A percentile compares a stretch with the other conserved stretches of the same genome.
These are phyloP conservation scores for Picea abies DNA, from an alignment of 83 land plant genomes.

Conservation along the genomic window DNA sequence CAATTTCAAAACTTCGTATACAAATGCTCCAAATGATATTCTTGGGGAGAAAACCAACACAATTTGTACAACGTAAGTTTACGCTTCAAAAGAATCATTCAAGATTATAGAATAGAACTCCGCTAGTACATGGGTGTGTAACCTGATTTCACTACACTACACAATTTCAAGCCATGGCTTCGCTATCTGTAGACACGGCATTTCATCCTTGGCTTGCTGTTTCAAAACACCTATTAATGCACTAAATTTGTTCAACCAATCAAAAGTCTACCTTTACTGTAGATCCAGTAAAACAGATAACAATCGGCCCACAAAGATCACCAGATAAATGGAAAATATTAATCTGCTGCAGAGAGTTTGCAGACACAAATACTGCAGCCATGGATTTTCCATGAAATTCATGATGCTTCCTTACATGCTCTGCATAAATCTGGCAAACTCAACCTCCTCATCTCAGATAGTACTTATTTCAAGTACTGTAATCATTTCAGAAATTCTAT, in stretches of 20 bases:
- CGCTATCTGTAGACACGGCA: neutral
- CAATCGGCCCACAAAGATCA: constrained; percentile 8
- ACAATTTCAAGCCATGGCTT: neutral
- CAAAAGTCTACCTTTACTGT: neutral
- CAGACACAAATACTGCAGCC: constrained; percentile 11
- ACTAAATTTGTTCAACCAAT: constrained; percentile 3
- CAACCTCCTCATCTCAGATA: neutral
- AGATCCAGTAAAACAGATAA: neutral
- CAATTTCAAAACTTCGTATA: too few relatives aligned
- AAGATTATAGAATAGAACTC: neutral
- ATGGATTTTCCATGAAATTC: constrained; percentile 8
- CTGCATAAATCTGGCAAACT: neutral
- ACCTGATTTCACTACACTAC: neutral
- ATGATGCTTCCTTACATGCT: constrained; percentile 2
- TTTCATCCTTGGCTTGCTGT: neutral
- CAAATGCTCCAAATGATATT: too few relatives aligned
- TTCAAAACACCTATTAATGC: constrained; percentile 7
- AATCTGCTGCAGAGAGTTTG: neutral
- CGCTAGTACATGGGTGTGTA: neutral
- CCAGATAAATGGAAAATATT: constrained; percentile 1
- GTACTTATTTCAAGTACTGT: neutral
- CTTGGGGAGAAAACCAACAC: too few relatives aligned
- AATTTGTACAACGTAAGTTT: too few relatives aligned
- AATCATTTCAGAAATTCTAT: neutral
- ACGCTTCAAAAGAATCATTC: constrained; percentile 3